Evolutionary conservation across 257 asterid species (phyloP).

Genomic region (Solanum appendiculatum): DNA sequence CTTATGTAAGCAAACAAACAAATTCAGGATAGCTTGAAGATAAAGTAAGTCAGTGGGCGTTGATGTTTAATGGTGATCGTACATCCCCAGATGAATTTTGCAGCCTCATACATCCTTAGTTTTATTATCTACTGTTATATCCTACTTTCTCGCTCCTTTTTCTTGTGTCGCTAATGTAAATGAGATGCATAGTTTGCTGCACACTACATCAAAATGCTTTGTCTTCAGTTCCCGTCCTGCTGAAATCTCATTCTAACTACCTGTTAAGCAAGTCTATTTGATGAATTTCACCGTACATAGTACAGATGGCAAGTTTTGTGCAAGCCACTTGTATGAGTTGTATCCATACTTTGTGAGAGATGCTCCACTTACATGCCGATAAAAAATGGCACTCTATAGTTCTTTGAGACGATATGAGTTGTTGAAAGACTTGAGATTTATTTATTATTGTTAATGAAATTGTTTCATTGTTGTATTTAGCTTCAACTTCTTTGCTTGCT

Average conservation of each 20-base stretch:
- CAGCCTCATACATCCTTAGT: background rate
- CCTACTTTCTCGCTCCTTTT: background rate
- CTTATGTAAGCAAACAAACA: background rate
- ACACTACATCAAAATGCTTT: background rate
- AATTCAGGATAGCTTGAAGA: background rate
- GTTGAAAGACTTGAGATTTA: background rate
- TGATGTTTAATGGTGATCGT: background rate
- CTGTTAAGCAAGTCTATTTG: background rate
- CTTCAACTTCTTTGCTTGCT: background rate
- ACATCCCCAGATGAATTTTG: background rate
- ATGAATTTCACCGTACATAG: background rate
- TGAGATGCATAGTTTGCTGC: background rate
- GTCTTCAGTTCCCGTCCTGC: background rate
- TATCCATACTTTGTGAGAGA: background rate
- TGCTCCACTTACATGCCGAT: background rate
- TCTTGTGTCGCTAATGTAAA: background rate
- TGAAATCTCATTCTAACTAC: background rate
- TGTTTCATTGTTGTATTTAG: background rate
- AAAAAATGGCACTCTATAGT: background rate
- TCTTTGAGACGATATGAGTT: background rate
- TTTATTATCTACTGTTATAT: background rate
- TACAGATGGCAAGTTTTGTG: background rate
- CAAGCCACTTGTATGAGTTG: background rate
- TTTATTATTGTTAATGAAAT: background rate
- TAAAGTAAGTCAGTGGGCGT: background rate